Evolutionary conservation across 208 protist genomes (phyloP).

Genomic region (Acanthamoeba lenticulata): DNA sequence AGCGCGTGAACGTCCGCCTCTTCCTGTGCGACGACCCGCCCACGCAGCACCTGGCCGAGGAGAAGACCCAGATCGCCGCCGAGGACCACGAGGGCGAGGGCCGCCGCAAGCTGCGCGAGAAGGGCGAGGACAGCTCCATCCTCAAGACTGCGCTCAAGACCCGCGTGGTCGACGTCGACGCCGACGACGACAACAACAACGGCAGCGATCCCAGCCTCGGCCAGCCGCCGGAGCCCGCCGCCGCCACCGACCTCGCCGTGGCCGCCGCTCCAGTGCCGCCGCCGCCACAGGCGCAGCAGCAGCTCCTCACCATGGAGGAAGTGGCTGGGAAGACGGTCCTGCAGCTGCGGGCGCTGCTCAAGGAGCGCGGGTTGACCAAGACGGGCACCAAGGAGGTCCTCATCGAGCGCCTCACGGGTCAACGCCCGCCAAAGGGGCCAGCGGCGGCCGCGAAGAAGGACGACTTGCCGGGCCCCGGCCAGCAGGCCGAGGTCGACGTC

Average conservation of each 20-base stretch:
- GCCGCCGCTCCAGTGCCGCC: background rate
- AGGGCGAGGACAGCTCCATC: constrained; percentile 35
- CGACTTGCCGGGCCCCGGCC: background rate
- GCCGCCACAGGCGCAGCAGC: background rate
- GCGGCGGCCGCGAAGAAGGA: background rate
- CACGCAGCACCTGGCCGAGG: constrained; percentile 18
- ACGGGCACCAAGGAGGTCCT: constrained; percentile 26
- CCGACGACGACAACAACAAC: background rate
- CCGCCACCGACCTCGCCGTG: background rate
- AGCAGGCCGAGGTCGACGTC: background rate
- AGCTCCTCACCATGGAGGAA: background rate
- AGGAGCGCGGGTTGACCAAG: background rate
- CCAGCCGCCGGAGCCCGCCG: background rate
- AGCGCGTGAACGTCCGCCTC: background rate
- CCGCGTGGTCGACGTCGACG: background rate
- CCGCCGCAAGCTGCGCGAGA: background rate
- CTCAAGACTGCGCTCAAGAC: constrained; percentile 39
- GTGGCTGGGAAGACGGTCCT: background rate
- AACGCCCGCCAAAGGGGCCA: background rate
- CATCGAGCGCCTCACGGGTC: background rate
- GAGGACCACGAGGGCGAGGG: constrained; percentile 5
- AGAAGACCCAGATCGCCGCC: background rate
- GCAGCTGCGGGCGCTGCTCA: background rate
- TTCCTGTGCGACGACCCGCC: constrained; percentile 48
- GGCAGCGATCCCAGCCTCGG: background rate